These are phyloP conservation scores for Globisporangium solare DNA, from an alignment of 352 stramenopile genomes.

Conservation along the genomic window DNA sequence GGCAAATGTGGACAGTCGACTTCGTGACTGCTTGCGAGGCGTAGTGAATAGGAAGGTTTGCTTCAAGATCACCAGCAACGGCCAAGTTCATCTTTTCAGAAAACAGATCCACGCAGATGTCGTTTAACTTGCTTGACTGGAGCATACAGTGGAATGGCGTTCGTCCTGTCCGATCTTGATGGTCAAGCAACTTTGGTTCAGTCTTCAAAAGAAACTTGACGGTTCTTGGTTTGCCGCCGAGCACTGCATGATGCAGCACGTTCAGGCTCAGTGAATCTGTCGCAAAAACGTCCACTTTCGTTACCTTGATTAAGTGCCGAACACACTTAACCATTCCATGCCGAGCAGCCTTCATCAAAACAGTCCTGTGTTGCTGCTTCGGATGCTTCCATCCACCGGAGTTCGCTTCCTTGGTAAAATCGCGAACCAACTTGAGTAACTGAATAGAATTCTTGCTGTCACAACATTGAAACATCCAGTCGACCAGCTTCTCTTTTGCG, in stretches of 20 bases:
- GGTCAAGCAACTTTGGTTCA: constrained; percentile 34
- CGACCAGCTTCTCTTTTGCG: constrained; percentile 25
- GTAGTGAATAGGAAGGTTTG: constrained; percentile 57
- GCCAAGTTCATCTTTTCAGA: constrained; percentile 25
- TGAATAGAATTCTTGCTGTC: constrained; percentile 49
- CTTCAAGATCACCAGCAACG: constrained; percentile 38
- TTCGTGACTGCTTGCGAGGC: constrained; percentile 48
- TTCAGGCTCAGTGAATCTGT: constrained; percentile 47
- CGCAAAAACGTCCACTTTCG: constrained; percentile 42
- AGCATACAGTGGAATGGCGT: constrained; percentile 63
- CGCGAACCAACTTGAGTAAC: constrained; percentile 41
- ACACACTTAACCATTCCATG: constrained; percentile 36
- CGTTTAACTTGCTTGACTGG: constrained; percentile 36
- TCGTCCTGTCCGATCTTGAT: constrained; percentile 46
- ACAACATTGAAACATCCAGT: constrained; percentile 72
- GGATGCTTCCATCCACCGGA: constrained; percentile 29
- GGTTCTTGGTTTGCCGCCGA: constrained; percentile 29
- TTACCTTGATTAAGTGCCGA: constrained; percentile 33
- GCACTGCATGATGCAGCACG: constrained; percentile 45
- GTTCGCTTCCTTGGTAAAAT: constrained; percentile 16
- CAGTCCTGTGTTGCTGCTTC: constrained; percentile 25
- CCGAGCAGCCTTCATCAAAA: constrained; percentile 50
- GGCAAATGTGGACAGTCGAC: constrained; percentile 39
- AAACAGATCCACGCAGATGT: constrained; percentile 38
- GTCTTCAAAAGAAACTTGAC: constrained; percentile 37